Base-by-base conservation (phyloP, 345 rosid genomes). In the Angophora floribunda region DNA sequence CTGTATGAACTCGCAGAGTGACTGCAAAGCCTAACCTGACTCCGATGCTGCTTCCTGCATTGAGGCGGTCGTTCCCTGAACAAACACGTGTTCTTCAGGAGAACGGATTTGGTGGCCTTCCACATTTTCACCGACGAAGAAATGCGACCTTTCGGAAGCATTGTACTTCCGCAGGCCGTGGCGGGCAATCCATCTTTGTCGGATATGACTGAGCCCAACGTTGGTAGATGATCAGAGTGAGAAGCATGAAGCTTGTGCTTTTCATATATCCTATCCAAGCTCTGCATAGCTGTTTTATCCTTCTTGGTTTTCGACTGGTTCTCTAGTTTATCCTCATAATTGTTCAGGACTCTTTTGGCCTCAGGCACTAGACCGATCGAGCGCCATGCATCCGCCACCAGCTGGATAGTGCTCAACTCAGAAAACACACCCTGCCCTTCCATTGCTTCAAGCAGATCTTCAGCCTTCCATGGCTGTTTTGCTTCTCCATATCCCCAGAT, bases 401-500 rank as follows among this genome's bases (percentile, higher is more conserved):
- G 97, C 92, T 95, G 95, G 87, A 95, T 78, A 8, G 97, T 96
- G 92, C 94, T 94, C 87, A 87, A 92, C 65, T 89, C 90, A 5
- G 97, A 96, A 86, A 57, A 63, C 86, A 97, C 91, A 12, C 96
- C 89, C 61, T 89, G 93, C 87, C 92, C 93, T 91, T 95, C 93
- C 97, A 97, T 97, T 24, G 87, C 79, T 89, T 92, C 92, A 87
- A 97, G 52, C 89, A 97, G 88, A 82, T 96, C 97, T 92, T 95
- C 98, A 11, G 96, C 98, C 93, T 93, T 93, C 97, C 96, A 90
- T 6, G 99, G 99, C 89, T 93, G 98, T 82, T 93, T 96, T 22
- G 95, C 96, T 91, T 97, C 99, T 85, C 97, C 97, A 63, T 87
- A 96, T 86, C 98, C 99, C 99, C 98, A 95, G 87, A 97, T 94